Evolutionary conservation across 495 filamentous ascomycete genomes (phyloP).

Genomic region (Talaromyces thailandensis): DNA sequence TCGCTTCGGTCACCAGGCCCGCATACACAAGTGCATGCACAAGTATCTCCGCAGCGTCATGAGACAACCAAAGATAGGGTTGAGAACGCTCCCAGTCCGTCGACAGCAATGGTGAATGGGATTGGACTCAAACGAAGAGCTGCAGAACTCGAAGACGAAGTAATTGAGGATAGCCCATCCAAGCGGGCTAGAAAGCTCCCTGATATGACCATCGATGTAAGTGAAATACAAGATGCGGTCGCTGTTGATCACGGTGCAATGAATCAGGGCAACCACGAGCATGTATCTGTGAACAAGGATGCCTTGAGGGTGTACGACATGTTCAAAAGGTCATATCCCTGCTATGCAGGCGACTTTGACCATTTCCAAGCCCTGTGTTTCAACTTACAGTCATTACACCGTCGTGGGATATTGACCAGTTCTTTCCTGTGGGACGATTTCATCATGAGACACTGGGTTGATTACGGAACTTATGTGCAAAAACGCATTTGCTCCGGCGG

Average conservation of each 20-base stretch:
- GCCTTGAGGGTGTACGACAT: conserved; percentile 29
- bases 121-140: background rate
- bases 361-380: conserved; percentile 48
- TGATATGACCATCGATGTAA: background rate
- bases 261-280: background rate
- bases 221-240: background rate
- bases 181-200: background rate
- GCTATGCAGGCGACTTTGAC: conserved; percentile 40
- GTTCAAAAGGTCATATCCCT: conserved; percentile 49
- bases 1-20: background rate
- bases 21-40: conserved; percentile 4
- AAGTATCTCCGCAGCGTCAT: background rate
- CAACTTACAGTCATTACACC: conserved; percentile 40
- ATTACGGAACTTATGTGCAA: conserved; percentile 27
- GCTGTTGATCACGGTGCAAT: background rate
- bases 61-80: background rate
- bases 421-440: conserved; percentile 62
- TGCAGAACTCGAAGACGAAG: background rate
- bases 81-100: background rate
- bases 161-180: background rate
- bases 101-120: background rate
- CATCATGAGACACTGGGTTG: conserved; percentile 38
- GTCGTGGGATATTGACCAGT: conserved; percentile 27
- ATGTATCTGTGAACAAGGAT: background rate
- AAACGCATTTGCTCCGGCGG: conserved; percentile 11